A percentile compares a stretch with the other conserved stretches of the same genome.
Evolutionary conservation across 495 filamentous ascomycete genomes (phyloP).

Genomic region (Penicillium verhagenii): DNA sequence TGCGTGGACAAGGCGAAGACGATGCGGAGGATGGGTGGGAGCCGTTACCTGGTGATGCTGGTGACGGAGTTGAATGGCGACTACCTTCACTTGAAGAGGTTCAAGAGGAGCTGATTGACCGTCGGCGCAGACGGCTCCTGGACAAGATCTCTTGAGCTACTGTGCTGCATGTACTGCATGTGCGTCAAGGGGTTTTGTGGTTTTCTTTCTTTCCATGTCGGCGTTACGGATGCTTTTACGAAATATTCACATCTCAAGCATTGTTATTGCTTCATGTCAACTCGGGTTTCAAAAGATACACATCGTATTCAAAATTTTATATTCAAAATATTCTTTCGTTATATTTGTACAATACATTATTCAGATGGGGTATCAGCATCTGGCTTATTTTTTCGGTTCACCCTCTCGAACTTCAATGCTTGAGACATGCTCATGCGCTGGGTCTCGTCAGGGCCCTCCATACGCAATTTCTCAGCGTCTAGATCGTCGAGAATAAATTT

Average conservation of each 20-base stretch:
- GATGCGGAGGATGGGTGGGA: slow-evolving; percentile 68
- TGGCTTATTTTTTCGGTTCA: slow-evolving; percentile 32
- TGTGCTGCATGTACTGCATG: not conserved
- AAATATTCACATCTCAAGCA: slow-evolving; percentile 23
- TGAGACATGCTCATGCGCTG: slow-evolving; percentile 43
- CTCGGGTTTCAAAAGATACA: slow-evolving; percentile 20
- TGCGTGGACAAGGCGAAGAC: slow-evolving; percentile 50
- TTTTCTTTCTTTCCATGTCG: slow-evolving; percentile 17
- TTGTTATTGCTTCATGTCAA: slow-evolving; percentile 13
- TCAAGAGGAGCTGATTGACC: slow-evolving; percentile 85
- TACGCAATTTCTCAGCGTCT: slow-evolving; percentile 49
- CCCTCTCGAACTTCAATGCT: slow-evolving; percentile 39
- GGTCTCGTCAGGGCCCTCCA: slow-evolving; percentile 38
- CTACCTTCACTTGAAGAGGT: slow-evolving; percentile 87
- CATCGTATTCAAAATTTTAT: not conserved
- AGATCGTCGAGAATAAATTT: slow-evolving; percentile 80
- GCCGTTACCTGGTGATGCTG: slow-evolving; percentile 78
- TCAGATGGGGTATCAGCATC: slow-evolving; percentile 19
- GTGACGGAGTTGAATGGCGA: slow-evolving; percentile 81
- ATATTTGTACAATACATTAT: slow-evolving; percentile 28
- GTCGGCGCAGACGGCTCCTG: slow-evolving; percentile 75
- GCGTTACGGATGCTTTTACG: slow-evolving; percentile 28
- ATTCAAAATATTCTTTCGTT: slow-evolving; percentile 10
- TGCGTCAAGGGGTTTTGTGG: not conserved
- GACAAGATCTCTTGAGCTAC: slow-evolving; percentile 67